Evolutionary conservation across 176 grass and related monocot species (phyloP), one percentile per base, ranked within the genome.

Genomic region (Themeda triandra): DNA sequence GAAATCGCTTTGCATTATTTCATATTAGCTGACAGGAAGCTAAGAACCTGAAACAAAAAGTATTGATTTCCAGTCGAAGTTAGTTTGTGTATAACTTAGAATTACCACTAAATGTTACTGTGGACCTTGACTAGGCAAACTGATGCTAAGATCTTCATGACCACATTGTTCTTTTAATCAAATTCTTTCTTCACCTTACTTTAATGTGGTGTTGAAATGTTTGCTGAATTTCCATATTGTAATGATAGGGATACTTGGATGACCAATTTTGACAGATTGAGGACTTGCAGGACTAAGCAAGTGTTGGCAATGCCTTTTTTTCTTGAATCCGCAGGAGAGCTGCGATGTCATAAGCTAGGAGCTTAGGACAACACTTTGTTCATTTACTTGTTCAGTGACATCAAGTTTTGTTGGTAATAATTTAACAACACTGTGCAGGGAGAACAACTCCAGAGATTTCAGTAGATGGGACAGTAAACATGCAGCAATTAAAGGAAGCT

Each of bases 251-350:
- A 14, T 92, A 92, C 87, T 86, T 98, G 54, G 95, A 98, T 56
- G 92, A 98, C 25, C 95, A 98, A 53, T 98, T 98, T 90, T 88
- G 78, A 83, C 95, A 93, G 85, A 80, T 98, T 62, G 95, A 95
- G 65, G 92, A 98, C 51, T 84, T 95, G 79, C 91, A 98, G 80
- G 92, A 98, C 81, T 92, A 98, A 84, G 96, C 93, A 86, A 89
- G 89, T 82, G 62, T 29, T 63, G 35, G 35, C 31, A 27, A 54
- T 89, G 78, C 63, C 36, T 59, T 59, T 59, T 37, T 59, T 59
- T 59, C 54, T 59, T 2, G 23, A 24, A 59, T 1, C 1, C 23
- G 54, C 54, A n/a, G 54, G 54, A 59, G 54, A 59, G 54, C 21
- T 59, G 54, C 8, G 23, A 53, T 89, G 74, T 63, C 35, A 86